Evolutionary conservation across 805 yeast species (phyloP).

Genomic region (Kodamaea restingae): DNA sequence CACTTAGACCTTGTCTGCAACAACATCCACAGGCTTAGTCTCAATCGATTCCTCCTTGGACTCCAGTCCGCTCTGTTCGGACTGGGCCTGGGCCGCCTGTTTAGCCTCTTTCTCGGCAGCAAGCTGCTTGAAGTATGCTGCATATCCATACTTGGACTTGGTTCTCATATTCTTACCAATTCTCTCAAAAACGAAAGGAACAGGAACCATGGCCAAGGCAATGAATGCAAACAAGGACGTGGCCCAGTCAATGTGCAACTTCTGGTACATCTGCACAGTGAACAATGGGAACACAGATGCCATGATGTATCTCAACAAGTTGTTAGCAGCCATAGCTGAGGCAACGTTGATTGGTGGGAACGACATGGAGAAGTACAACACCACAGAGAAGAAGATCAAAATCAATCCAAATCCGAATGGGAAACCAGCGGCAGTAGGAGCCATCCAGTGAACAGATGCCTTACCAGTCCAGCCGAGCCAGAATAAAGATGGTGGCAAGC

Average conservation of each 20-base stretch:
- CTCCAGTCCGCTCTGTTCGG: too few relatives aligned
- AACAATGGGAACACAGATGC: conserved; percentile 84
- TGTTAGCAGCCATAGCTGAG: conserved; percentile 87
- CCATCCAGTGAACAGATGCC: conserved; percentile 65
- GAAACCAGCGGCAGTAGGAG: conserved; percentile 70
- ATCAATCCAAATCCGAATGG: conserved; percentile 75
- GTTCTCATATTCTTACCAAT: conserved; percentile 58
- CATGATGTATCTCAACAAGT: conserved; percentile 66
- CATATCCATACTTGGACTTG: conserved; percentile 56
- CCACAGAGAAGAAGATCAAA: conserved; percentile 64
- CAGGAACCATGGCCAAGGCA: conserved; percentile 66
- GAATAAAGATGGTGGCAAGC: conserved; percentile 64
- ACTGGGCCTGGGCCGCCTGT: not conserved
- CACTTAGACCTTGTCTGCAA: conserved; percentile 7
- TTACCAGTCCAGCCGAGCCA: conserved; percentile 82
- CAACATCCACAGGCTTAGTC: conserved; percentile 6
- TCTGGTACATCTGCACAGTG: conserved; percentile 77
- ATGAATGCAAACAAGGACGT: conserved; percentile 62
- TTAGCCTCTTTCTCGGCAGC: conserved; percentile 20
- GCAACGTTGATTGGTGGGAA: conserved; percentile 78
- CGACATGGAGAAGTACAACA: conserved; percentile 64
- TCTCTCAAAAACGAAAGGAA: conserved; percentile 64
- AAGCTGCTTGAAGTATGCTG: conserved; percentile 32
- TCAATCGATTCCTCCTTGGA: not conserved
- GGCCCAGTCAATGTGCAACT: conserved; percentile 77